phyloP scores from a whole-genome alignment of 768 basidiomycete genomes.

The Mycena capillaripes region DNA sequence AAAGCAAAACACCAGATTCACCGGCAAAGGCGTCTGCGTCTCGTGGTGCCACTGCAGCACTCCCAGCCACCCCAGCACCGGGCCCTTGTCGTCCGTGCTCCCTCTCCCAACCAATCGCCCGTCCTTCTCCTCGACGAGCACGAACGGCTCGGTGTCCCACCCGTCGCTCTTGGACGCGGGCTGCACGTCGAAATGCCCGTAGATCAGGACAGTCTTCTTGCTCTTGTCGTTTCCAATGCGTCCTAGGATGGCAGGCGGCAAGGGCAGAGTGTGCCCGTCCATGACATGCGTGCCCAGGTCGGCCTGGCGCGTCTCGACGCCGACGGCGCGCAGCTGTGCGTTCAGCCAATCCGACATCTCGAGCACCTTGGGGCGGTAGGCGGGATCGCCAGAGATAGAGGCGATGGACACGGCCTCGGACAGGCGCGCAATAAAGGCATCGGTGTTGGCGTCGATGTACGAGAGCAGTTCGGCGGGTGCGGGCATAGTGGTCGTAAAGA shows the following conservation, averaged over 20 bases:
- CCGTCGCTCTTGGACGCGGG: constrained; percentile 82
- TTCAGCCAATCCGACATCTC: constrained; percentile 91
- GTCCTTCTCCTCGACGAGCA: constrained; percentile 63
- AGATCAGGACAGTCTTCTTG: constrained; percentile 95
- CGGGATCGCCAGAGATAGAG: constrained; percentile 80
- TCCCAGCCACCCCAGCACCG: constrained; percentile 90
- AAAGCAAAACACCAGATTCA: constrained; percentile 93
- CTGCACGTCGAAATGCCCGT: constrained; percentile 97
- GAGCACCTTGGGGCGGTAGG: constrained; percentile 81
- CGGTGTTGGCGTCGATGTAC: constrained; percentile 77
- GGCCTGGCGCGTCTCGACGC: constrained; percentile 80
- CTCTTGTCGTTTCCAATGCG: constrained; percentile 83
- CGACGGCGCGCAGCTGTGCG: constrained; percentile 78
- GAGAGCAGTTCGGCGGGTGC: constrained; percentile 63
- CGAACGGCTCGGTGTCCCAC: constrained; percentile 91
- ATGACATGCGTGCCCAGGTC: constrained; percentile 79
- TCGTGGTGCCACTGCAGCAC: constrained; percentile 87
- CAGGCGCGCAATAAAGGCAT: constrained; percentile 83
- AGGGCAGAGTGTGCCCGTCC: constrained; percentile 75
- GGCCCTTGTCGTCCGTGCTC: constrained; percentile 93
- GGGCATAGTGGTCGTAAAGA: constrained; percentile 51
- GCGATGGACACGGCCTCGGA: constrained; percentile 88
- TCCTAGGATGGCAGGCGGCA: constrained; percentile 90
- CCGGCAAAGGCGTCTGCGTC: constrained; percentile 79
- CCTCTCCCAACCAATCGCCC: constrained; percentile 87